Evolutionary conservation across 805 yeast species (phyloP).

Genomic region (Candida morakotiae): DNA sequence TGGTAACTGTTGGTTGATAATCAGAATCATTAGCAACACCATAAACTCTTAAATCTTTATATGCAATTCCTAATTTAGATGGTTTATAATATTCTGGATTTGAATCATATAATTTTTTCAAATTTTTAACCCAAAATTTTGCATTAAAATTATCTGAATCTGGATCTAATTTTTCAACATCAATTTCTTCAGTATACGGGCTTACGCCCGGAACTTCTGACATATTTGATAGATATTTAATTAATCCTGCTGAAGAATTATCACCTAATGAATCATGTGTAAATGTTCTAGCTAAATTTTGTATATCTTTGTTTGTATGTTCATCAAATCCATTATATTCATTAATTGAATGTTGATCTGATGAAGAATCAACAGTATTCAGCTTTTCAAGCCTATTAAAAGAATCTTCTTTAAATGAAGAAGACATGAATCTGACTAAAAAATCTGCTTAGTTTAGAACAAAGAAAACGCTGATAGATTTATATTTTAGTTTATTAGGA

Average conservation of each 20-base stretch:
- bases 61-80: constrained; percentile 54
- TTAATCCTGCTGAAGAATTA: constrained; percentile 20
- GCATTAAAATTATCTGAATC: constrained; percentile 54
- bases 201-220: constrained; percentile 47
- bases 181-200: constrained; percentile 25
- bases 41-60: constrained; percentile 53
- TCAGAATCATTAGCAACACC: constrained; percentile 69
- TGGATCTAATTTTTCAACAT: constrained; percentile 53
- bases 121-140: constrained; percentile 64
- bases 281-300: constrained; percentile 41
- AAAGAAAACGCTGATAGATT: no score
- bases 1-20: constrained; percentile 57
- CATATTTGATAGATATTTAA: constrained; percentile 44
- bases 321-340: constrained; percentile 35
- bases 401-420: constrained; percentile 8
- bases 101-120: constrained; percentile 46
- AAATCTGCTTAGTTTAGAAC: no score
- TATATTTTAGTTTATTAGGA: no score
- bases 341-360: constrained; percentile 14
- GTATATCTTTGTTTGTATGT: constrained; percentile 29
- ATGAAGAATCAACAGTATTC: constrained; percentile 6
- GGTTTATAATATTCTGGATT: constrained; percentile 66
- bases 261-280: constrained; percentile 16
- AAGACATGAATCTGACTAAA: no score
- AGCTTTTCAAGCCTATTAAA: constrained; percentile 3